Evolutionary conservation across 208 protist genomes (phyloP).

Genomic region (Giardia duodenalis): DNA sequence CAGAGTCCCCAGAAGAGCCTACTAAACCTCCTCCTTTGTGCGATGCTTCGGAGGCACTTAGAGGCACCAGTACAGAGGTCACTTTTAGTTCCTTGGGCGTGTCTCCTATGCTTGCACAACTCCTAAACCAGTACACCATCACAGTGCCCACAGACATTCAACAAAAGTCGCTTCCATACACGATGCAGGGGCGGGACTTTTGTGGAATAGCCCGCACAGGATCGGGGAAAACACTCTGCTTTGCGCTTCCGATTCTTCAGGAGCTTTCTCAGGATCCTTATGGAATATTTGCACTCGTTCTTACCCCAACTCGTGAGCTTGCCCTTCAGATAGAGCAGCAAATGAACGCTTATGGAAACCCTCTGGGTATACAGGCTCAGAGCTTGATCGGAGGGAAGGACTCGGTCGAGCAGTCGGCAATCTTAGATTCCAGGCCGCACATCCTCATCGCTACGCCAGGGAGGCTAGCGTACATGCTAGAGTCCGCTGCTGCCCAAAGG

Average conservation of each 20-base stretch:
- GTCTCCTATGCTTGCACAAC: too few species aligned
- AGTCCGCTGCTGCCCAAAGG: constrained; percentile 51
- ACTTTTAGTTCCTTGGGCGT: too few species aligned
- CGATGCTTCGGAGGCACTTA: too few species aligned
- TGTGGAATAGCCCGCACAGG: constrained; percentile 65
- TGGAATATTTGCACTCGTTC: constrained; percentile 4
- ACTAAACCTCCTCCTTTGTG: too few species aligned
- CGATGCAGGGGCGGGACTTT: constrained; percentile 24
- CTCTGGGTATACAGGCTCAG: not conserved
- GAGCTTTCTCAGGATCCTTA: not conserved
- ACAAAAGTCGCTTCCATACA: constrained; percentile 28
- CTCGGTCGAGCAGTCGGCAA: not conserved
- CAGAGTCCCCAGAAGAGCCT: too few species aligned
- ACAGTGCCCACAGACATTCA: constrained; percentile 40
- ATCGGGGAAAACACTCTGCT: constrained; percentile 72
- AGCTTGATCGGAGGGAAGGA: constrained; percentile 32
- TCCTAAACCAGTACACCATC: not conserved
- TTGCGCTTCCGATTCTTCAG: constrained; percentile 65
- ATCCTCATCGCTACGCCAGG: constrained; percentile 65
- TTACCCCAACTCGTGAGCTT: constrained; percentile 43
- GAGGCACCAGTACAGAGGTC: too few species aligned
- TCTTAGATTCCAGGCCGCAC: constrained; percentile 37
- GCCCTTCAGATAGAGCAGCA: constrained; percentile 42
- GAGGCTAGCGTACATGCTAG: constrained; percentile 58
- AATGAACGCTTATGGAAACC: constrained; percentile 4